phyloP scores from a whole-genome alignment of 108 stramenopile species.

The Nannochloropsis granulata region DNA sequence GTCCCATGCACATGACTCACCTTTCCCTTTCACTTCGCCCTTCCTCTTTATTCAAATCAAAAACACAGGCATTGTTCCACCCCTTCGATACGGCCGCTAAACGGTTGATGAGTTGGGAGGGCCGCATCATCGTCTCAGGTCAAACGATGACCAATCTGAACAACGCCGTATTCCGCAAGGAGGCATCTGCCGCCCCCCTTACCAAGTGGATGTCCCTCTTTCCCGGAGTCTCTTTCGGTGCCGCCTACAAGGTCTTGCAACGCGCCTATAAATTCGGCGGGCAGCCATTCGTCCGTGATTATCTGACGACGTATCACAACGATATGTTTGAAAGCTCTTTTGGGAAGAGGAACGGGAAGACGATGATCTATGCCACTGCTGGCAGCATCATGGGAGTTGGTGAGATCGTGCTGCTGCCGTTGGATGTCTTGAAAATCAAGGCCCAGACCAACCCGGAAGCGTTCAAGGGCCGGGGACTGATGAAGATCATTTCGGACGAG shows the following conservation, averaged over 20 bases:
- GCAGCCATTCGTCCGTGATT: constrained; percentile 43
- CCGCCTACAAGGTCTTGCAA: constrained; percentile 61
- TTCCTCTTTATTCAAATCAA: too few species aligned
- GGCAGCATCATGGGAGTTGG: constrained; percentile 58
- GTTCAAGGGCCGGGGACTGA: constrained; percentile 46
- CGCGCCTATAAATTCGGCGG: constrained; percentile 64
- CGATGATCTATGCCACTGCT: constrained; percentile 46
- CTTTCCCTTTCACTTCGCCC: too few species aligned
- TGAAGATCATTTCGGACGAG: constrained; percentile 48
- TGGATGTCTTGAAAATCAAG: constrained; percentile 63
- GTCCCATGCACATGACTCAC: too few species aligned
- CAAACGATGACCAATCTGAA: constrained; percentile 40
- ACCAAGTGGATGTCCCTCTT: constrained; percentile 47
- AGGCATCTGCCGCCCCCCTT: constrained; percentile 27
- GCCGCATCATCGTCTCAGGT: constrained; percentile 29
- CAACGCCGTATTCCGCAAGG: constrained; percentile 42
- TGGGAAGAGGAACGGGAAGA: constrained; percentile 47
- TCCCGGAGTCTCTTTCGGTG: constrained; percentile 58
- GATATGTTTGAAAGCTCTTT: constrained; percentile 41
- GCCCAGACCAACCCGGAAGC: constrained; percentile 56
- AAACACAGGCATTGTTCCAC: constrained; percentile 36
- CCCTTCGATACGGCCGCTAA: constrained; percentile 50
- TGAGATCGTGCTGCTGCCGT: constrained; percentile 52
- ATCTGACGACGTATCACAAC: constrained; percentile 42
- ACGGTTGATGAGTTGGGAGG: constrained; percentile 33